Evolutionary conservation across 2,329 filamentous ascomycete genomes (phyloP), one percentile per base, ranked within the genome.

Genomic region (Westerdykella ornata): DNA sequence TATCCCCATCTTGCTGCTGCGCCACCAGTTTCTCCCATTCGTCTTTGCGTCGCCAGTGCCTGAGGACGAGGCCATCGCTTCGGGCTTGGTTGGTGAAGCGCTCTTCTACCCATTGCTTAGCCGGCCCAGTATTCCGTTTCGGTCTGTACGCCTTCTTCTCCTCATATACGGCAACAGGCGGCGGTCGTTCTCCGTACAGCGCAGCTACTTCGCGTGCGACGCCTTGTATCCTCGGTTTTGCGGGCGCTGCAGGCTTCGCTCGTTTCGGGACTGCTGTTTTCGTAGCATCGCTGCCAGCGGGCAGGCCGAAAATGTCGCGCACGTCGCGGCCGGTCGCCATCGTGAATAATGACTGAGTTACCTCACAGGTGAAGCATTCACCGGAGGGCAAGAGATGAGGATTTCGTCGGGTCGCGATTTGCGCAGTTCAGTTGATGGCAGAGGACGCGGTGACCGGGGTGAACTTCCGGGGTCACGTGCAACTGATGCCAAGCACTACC

Each of bases 231-330:
- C 72, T 67, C 5, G n/a, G 30, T 50, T 81, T 77, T 35, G 75
- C 77, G 13, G 75, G 49, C 35, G 49, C 58, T 34, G 58, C 71
- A 5, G 78, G 71, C 63, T 85, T 88, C 16, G 30, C 30, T 63
- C 90, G 89, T 71, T 92, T 94, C 33, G 77, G 69, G 31, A 81
- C 79, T 70, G 40, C 72, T 60, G 38, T 68, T 43, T 60, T 60
- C 38, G 54, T 70, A 38, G 70, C 57, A 38, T 68, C 57, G 38
- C 69, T 57, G 43, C 67, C 56, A 81, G 50, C 82, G 53, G 80
- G 82, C 62, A 94, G 74, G 66, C 89, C 87, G 60, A 94, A 80
- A 62, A 94, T 86, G 65, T 94, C 88, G 70, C 85, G 87, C 54
- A 94, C 80, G 74, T 94, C 88, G 51, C 64, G 59, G 47, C 62